Base-by-base conservation (phyloP, 176 grass and related monocot genomes). In the Bromus sterilis region DNA sequence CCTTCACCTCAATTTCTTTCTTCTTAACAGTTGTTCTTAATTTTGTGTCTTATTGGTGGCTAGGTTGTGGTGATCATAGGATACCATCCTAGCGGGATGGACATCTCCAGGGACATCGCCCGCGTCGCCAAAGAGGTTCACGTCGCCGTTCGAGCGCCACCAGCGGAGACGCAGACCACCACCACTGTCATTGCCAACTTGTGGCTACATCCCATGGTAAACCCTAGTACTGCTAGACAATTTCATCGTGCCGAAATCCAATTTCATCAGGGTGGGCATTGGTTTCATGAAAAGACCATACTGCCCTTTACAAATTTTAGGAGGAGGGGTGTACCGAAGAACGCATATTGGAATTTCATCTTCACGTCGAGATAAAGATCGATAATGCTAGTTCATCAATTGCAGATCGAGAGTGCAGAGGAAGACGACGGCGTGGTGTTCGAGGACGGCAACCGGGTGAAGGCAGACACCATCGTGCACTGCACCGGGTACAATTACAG, bases 401-500 rank as follows among this genome's bases (percentile, higher is more conserved):
- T 11, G n/a, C 84, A 93, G 87, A 87, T 89, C 60, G 73, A 83
- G 31, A 37, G 65, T 11, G 57, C 66, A 3, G 55, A 79, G 62
- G 41, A 66, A 36, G 84, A 90, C 61, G 91, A 84, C 30, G 72
- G 8, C 44, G 81, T 89, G 40, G 65, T 87, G 10, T 93, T 93
- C 57, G 29, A 70, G 74, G 91, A 93, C 59, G 81, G 87, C 55
- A 83, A 72, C 29, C 69, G 51, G 24, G 24, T 90, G 75, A 75
- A 78, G 28, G 84, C 81, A 34, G 84, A 90, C 82, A 72, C 75
- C 23, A 87, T 93, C 66, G 24, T 93, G 4, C 87, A 93, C 56
- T 93, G 91, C 68, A 89, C 76, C 1, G 84, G 91, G 87, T 92
- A 90, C 78, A 90, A 83, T 8, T 93, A 90, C 4, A 25, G 75